phyloP scores from a whole-genome alignment of 768 basidiomycete genomes.

The Psilocybe cyanescens region DNA sequence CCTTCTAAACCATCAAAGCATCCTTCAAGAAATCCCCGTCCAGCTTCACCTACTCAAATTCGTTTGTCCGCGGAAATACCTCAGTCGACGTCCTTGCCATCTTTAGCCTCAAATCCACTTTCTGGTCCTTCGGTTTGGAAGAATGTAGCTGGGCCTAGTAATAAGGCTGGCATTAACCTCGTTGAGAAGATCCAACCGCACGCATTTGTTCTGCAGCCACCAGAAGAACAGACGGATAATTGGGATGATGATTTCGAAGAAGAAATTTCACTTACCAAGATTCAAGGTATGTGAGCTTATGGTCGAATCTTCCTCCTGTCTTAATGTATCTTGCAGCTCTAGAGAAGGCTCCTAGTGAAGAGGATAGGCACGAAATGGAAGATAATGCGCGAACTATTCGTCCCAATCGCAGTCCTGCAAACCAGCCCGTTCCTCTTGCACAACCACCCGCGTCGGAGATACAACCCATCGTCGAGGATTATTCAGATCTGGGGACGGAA shows the following conservation, averaged over 20 bases:
- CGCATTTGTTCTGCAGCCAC: slow-evolving; percentile 67
- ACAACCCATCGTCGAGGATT: slow-evolving; percentile 82
- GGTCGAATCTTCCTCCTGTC: not conserved
- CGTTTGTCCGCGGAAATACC: slow-evolving; percentile 35
- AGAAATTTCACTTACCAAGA: slow-evolving; percentile 84
- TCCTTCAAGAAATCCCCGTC: slow-evolving; percentile 50
- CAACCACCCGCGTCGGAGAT: slow-evolving; percentile 67
- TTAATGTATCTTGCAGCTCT: slow-evolving; percentile 44
- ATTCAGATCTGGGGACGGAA: slow-evolving; percentile 84
- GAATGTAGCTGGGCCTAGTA: slow-evolving; percentile 31
- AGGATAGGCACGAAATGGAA: slow-evolving; percentile 59
- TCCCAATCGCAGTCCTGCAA: slow-evolving; percentile 71
- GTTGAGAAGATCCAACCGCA: slow-evolving; percentile 64
- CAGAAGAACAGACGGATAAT: slow-evolving; percentile 90
- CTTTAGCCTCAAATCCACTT: slow-evolving; percentile 31
- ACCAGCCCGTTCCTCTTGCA: slow-evolving; percentile 55
- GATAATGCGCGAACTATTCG: slow-evolving; percentile 84
- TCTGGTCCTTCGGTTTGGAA: slow-evolving; percentile 39
- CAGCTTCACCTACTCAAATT: slow-evolving; percentile 48
- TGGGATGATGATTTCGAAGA: slow-evolving; percentile 99
- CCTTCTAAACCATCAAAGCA: slow-evolving; percentile 78
- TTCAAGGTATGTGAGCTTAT: slow-evolving; percentile 55
- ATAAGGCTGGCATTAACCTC: slow-evolving; percentile 42
- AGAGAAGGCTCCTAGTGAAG: slow-evolving; percentile 61
- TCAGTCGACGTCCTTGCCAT: slow-evolving; percentile 31